Evolutionary conservation across 768 basidiomycete genomes (phyloP).

Genomic region (Cyclocybe aegerita): DNA sequence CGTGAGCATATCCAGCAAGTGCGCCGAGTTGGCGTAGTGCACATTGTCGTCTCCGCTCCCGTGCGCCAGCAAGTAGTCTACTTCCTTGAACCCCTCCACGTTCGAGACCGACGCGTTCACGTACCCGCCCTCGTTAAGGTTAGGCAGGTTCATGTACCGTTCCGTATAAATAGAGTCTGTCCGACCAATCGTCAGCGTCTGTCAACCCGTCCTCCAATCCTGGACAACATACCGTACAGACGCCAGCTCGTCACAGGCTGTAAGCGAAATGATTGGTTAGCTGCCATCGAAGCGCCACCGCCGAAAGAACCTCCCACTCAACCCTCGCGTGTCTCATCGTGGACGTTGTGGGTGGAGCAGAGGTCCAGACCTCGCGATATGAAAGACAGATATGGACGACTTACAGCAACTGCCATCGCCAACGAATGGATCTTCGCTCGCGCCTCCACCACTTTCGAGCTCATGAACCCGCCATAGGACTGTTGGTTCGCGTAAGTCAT

Average conservation of each 20-base stretch:
- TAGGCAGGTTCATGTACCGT: conserved; percentile 90
- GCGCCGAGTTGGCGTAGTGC: conserved; percentile 89
- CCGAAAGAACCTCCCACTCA: too few species aligned
- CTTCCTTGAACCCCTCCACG: conserved; percentile 81
- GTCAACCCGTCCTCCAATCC: neutral
- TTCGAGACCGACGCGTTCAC: conserved; percentile 84
- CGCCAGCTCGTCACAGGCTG: conserved; percentile 89
- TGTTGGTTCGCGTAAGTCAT: conserved; percentile 24
- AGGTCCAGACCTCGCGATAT: neutral
- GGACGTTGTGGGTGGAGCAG: neutral
- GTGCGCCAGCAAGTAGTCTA: conserved; percentile 84
- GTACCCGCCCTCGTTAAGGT: conserved; percentile 83
- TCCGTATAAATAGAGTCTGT: conserved; percentile 96
- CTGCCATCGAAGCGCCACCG: neutral
- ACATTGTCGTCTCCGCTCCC: conserved; percentile 98
- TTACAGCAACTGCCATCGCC: conserved; percentile 87
- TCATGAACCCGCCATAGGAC: conserved; percentile 98
- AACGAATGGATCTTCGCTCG: conserved; percentile 87
- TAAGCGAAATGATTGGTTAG: conserved; percentile 8
- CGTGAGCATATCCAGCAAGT: conserved; percentile 92
- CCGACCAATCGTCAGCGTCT: conserved; percentile 6
- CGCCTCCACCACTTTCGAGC: conserved; percentile 88
- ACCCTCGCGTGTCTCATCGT: too few species aligned
- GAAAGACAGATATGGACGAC: conserved; percentile 7
- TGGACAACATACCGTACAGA: conserved; percentile 58